Base-by-base conservation (phyloP, 2,329 filamentous ascomycete species). In the Aspergillus sojae region DNA sequence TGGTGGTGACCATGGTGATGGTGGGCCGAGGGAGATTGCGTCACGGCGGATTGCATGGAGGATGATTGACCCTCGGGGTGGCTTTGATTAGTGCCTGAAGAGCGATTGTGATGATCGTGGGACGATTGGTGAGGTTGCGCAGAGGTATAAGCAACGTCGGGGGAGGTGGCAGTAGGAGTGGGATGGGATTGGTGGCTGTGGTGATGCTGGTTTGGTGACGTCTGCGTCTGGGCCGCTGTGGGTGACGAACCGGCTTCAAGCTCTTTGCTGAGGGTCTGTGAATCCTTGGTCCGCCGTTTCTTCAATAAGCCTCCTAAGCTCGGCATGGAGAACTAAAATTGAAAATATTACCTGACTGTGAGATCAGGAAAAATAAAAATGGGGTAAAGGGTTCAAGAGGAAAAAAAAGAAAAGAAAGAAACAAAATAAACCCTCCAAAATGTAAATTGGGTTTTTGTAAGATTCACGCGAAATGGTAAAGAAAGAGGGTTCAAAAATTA, bases 241-340 rank as follows among this genome's bases (percentile, higher is more conserved):
- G 88, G 84, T 75, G 89, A 88, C 72, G 85, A 86, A 78, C 92
- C 89, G 77, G 87, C 85, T 77, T 89, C 87, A 77, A 85, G 79
- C 78, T 89, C 85, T 76, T 83, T 85, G 71, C 79, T 78, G 77
- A 83, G 73, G 74, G 73, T 74, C 70, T 77, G 78, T 81, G 89
- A 91, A 84, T 97, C 93, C 88, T 93, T 96, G 83, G 93, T 96
- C 88, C 93, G 90, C 87, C 96, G 97, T 88, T 97, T 98, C 88
- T 97, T 97, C 78, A 98, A 88, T 78, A 97, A 93, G 60, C 78
- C 79, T 81, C 93, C 93, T 85, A 97, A 88, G 80, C 88, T 92
- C 89, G 94, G 95, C 95, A 99, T 98, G 80, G 77, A 75, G 75
- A 41, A 67, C 71, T 67, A 65, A 69, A 32, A 11, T 11, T 16